Percentiles rank a stretch among this genome's conserved stretches.
Conservation (phyloP, 2,329 filamentous ascomycete genomes). For the Capronia americana region DNA sequence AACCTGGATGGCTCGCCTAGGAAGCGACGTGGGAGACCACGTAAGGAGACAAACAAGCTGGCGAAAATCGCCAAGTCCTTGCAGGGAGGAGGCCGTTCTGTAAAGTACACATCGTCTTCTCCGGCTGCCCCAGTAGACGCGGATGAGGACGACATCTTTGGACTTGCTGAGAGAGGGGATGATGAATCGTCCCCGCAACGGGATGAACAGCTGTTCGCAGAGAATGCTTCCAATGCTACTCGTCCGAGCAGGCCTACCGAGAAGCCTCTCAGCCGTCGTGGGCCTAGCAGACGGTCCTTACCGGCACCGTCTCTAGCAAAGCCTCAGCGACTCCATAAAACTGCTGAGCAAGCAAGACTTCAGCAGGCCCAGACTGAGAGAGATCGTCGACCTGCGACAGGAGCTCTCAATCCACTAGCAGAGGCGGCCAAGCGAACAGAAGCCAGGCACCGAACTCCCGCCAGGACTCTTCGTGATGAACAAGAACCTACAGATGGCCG, state of each 20-base stretch:
- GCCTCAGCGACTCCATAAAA: neutral
- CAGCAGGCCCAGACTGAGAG: neutral
- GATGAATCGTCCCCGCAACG: neutral
- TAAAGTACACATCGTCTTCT: neutral
- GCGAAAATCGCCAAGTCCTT: conserved; percentile 19
- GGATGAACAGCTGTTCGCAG: neutral
- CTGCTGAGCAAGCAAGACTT: neutral
- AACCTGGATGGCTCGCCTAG: conserved; percentile 35
- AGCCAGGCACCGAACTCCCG: neutral
- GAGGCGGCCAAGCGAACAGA: neutral
- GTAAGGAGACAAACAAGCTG: conserved; percentile 3
- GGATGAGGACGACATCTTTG: conserved; percentile 21
- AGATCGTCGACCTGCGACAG: neutral
- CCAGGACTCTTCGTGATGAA: neutral
- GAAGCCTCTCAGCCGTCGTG: neutral
- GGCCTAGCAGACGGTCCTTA: neutral
- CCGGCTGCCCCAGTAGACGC: neutral
- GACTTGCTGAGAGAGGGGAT: conserved; percentile 1
- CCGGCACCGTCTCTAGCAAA: neutral
- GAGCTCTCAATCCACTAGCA: neutral
- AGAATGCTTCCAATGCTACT: neutral
- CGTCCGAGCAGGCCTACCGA: neutral
- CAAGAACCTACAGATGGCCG: neutral
- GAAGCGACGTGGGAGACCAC: conserved; percentile 18
- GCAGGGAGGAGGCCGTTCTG: neutral